Conservation (phyloP, 2,329 filamentous ascomycete species). For the Pestalotiopsis sp. region DNA sequence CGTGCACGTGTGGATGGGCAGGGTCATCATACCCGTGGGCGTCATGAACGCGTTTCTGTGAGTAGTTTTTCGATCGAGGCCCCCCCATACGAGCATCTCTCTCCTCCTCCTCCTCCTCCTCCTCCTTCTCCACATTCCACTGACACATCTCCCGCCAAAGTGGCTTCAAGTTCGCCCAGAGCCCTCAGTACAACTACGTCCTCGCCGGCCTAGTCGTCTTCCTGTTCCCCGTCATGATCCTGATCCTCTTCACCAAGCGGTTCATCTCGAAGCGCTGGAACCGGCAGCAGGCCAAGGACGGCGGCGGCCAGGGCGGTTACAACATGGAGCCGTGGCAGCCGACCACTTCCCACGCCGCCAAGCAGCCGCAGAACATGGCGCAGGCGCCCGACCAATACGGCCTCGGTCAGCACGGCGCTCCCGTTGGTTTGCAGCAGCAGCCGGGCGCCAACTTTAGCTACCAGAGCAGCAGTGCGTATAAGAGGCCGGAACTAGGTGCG, state of each 20-base stretch:
- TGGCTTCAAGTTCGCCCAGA: slow-evolving; percentile 60
- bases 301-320: slow-evolving; percentile 20
- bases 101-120: too few relatives aligned
- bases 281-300: slow-evolving; percentile 29
- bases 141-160: slow-evolving; percentile 30
- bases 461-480: not conserved
- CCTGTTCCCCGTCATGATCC: slow-evolving; percentile 40
- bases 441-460: slow-evolving; percentile 7
- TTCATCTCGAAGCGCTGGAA: slow-evolving; percentile 33
- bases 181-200: slow-evolving; percentile 47
- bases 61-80: slow-evolving; percentile 24
- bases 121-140: not conserved
- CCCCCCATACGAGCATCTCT: too few relatives aligned
- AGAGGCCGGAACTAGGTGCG: not conserved
- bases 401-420: not conserved
- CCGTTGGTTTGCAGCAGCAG: not conserved
- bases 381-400: not conserved
- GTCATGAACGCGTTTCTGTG: slow-evolving; percentile 61
- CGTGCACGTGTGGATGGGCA: slow-evolving; percentile 61
- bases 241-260: slow-evolving; percentile 38
- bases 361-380: not conserved
- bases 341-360: not conserved
- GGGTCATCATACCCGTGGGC: slow-evolving; percentile 54
- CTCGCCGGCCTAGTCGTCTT: slow-evolving; percentile 52
- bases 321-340: slow-evolving; percentile 29